phyloP scores from a whole-genome alignment of 352 stramenopile species.

The Phytophthora multivora region DNA sequence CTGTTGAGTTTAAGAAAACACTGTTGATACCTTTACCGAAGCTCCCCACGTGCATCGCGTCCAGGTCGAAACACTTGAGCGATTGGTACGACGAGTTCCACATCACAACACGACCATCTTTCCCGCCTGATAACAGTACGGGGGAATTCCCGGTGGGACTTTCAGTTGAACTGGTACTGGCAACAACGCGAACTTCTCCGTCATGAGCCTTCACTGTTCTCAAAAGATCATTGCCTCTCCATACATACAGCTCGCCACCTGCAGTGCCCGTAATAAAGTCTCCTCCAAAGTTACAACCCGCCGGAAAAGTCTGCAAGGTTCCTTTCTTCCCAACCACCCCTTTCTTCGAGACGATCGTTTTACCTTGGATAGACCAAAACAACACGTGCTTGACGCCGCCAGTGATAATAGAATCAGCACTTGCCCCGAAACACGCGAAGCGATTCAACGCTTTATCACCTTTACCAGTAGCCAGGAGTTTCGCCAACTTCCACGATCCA shows the following conservation, averaged over 20 bases:
- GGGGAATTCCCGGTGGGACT: conserved; percentile 1
- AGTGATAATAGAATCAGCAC: conserved; percentile 49
- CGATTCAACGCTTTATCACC: conserved; percentile 61
- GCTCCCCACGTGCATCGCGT: conserved; percentile 36
- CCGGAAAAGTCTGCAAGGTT: conserved; percentile 52
- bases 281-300: conserved; percentile 46
- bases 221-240: conserved; percentile 50
- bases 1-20: conserved; percentile 45
- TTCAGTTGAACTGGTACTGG: conserved; percentile 17
- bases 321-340: conserved; percentile 71
- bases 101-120: conserved; percentile 74
- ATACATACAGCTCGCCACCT: conserved; percentile 66
- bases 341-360: conserved; percentile 54
- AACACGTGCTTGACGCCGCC: conserved; percentile 71
- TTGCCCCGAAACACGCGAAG: conserved; percentile 55
- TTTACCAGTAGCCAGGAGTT: conserved; percentile 51
- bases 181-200: conserved; percentile 50
- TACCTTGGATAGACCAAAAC: conserved; percentile 71
- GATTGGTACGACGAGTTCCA: conserved; percentile 70
- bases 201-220: conserved; percentile 72
- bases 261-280: conserved; percentile 61
- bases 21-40: conserved; percentile 53
- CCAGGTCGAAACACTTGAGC: conserved; percentile 71
- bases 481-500: conserved; percentile 64
- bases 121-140: conserved; percentile 64